Conservation (phyloP, 768 basidiomycete genomes). For the Lactarius indigo region DNA sequence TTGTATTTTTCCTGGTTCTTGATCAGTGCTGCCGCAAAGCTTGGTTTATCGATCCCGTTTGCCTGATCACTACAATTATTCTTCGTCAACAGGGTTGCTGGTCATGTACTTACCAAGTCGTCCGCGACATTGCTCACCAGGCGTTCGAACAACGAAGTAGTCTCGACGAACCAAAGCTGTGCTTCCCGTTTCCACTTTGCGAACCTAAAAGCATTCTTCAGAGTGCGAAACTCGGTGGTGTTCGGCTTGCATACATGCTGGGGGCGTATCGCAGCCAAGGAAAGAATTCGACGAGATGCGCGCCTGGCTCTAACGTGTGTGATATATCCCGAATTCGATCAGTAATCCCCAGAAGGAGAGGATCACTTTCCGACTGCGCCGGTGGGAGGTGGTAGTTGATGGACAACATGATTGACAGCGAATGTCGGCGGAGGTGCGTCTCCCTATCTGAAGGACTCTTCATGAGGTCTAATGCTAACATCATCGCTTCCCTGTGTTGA, state of each 20-base stretch:
- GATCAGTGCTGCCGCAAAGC: slow-evolving; percentile 7
- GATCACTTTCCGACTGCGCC: slow-evolving; percentile 12
- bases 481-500: slow-evolving; percentile 32
- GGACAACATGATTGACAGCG: slow-evolving; percentile 29
- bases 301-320: background rate
- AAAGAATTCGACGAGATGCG: background rate
- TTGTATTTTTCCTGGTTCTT: slow-evolving; percentile 1
- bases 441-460: slow-evolving; percentile 28
- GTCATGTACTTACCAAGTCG: too few relatives aligned
- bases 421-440: slow-evolving; percentile 27
- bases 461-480: slow-evolving; percentile 33
- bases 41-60: slow-evolving; percentile 5
- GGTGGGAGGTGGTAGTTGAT: slow-evolving; percentile 7
- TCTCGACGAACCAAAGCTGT: too few relatives aligned
- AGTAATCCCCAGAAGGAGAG: background rate
- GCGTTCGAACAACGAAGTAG: too few relatives aligned
- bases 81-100: too few relatives aligned
- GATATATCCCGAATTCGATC: background rate
- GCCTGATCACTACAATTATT: background rate
- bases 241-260: background rate
- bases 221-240: background rate
- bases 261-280: background rate
- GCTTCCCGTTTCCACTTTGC: too few relatives aligned
- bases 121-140: too few relatives aligned
- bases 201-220: too few relatives aligned